Conservation (phyloP, 257 asterid genomes). For the Plantago major region DNA sequence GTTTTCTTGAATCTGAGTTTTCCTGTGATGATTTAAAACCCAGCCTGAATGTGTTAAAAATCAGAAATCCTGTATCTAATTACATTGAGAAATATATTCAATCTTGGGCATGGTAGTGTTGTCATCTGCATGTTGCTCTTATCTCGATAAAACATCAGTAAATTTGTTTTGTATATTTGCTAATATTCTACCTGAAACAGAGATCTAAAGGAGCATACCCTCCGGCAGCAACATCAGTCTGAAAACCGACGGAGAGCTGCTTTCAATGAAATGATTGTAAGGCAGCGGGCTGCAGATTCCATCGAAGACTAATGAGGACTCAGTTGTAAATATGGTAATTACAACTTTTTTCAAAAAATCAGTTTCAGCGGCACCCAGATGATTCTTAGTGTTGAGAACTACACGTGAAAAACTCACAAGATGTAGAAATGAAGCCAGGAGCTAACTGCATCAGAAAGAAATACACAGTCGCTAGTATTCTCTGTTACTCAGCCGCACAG, state of each 20-base stretch:
- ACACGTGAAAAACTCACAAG: background rate
- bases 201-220: constrained; percentile 49
- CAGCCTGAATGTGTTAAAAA: too few species aligned
- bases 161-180: background rate
- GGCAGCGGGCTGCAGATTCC: constrained; percentile 5
- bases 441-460: background rate
- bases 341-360: background rate
- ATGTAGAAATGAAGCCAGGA: constrained; percentile 9
- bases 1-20: too few species aligned
- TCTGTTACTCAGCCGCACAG: background rate
- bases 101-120: background rate
- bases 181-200: constrained; percentile 27
- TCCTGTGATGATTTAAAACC: too few species aligned
- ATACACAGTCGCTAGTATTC: background rate
- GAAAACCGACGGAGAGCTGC: constrained; percentile 64
- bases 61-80: too few species aligned
- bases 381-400: constrained; percentile 2
- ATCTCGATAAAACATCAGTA: background rate
- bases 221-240: constrained; percentile 59
- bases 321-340: constrained; percentile 17
- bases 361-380: background rate
- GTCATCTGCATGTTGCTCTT: background rate
- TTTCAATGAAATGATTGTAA: constrained; percentile 52
- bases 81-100: background rate
- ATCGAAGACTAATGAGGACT: background rate